Conservation (phyloP, 768 basidiomycete species). For the Galerina marginata region DNA sequence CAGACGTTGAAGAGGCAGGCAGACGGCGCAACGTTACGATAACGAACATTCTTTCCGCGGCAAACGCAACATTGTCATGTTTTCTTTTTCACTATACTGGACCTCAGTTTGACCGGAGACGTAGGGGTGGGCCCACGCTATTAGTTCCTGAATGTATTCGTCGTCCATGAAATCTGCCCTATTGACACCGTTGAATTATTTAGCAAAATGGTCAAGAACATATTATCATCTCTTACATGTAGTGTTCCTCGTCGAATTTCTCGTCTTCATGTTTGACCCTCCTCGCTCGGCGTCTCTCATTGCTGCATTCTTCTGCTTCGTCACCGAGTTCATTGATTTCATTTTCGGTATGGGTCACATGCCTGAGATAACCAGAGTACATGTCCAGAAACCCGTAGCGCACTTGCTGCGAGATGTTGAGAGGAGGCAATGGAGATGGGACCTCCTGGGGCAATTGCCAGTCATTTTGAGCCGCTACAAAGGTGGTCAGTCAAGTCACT, state of each 20-base stretch:
- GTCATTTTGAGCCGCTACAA: constrained; percentile 72
- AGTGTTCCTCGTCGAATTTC: constrained; percentile 86
- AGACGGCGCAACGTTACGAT: background rate
- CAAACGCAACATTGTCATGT: constrained; percentile 62
- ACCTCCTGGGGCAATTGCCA: constrained; percentile 78
- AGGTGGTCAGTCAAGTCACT: constrained; percentile 3
- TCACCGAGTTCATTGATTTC: constrained; percentile 81
- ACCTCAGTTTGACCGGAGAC: constrained; percentile 38
- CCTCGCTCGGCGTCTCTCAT: constrained; percentile 53
- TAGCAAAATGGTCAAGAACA: background rate
- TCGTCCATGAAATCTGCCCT: constrained; percentile 87
- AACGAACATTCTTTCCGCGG: constrained; percentile 60
- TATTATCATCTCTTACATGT: constrained; percentile 58
- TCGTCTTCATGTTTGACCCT: constrained; percentile 69
- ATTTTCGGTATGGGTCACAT: constrained; percentile 76
- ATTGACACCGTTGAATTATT: constrained; percentile 13
- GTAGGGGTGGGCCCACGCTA: constrained; percentile 70
- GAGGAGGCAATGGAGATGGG: constrained; percentile 42
- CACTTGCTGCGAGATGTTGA: constrained; percentile 48
- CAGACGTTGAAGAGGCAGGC: background rate
- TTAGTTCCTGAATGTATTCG: constrained; percentile 72
- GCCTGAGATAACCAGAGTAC: constrained; percentile 76
- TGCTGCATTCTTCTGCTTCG: constrained; percentile 62
- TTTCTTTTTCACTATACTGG: constrained; percentile 76
- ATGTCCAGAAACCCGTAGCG: constrained; percentile 80